Percentiles rank a stretch among this genome's conserved stretches.
These are phyloP conservation scores for Naegleria gruberi DNA, from an alignment of 208 protist genomes.

Conservation along the genomic window DNA sequence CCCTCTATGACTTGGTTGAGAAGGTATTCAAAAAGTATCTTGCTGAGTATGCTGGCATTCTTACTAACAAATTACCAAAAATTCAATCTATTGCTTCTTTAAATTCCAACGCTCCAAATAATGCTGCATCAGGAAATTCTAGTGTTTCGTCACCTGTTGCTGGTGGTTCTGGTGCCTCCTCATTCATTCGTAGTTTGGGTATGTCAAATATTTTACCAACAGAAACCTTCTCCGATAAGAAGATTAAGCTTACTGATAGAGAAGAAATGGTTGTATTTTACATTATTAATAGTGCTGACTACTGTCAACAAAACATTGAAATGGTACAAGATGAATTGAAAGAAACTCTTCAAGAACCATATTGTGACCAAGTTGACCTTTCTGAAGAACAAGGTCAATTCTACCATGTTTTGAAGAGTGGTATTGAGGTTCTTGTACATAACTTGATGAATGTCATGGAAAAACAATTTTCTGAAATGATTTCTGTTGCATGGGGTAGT, in stretches of 20 bases:
- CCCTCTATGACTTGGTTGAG: background rate
- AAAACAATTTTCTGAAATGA: background rate
- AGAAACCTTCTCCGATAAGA: background rate
- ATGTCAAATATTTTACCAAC: background rate
- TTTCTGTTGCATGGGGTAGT: background rate
- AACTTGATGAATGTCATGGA: background rate
- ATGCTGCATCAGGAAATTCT: background rate
- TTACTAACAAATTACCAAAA: background rate
- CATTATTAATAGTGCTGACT: background rate
- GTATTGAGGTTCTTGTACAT: background rate
- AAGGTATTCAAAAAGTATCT: conserved; percentile 3
- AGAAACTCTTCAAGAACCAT: background rate
- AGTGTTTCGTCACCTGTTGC: background rate
- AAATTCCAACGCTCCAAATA: background rate
- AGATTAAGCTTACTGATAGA: background rate
- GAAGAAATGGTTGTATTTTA: background rate
- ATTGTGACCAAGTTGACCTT: background rate
- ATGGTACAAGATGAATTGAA: background rate
- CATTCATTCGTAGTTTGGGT: background rate
- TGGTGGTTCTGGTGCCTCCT: background rate
- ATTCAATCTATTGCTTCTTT: background rate
- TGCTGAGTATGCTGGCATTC: background rate
- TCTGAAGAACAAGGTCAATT: conserved; percentile 1
- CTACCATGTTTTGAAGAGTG: background rate
- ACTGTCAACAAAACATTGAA: conserved; percentile 17